Evolutionary conservation across 257 asterid species (phyloP).

Genomic region (Plectranthus barbatus): DNA sequence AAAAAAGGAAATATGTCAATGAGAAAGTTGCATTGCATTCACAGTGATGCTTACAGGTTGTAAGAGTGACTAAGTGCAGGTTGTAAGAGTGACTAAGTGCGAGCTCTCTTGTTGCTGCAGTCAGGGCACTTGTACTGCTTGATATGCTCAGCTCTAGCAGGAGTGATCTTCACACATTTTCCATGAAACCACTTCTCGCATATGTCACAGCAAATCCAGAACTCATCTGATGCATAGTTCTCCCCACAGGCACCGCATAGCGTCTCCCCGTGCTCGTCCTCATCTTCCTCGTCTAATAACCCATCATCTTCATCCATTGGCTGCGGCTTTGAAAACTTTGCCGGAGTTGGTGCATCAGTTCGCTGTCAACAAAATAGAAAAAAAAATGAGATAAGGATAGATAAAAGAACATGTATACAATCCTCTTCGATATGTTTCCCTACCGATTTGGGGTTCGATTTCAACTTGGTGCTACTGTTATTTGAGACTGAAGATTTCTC

Average conservation of each 20-base stretch:
- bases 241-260: constrained; percentile 63
- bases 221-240: constrained; percentile 53
- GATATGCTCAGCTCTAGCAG: constrained; percentile 66
- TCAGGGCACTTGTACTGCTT: constrained; percentile 82
- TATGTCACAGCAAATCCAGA: constrained; percentile 81
- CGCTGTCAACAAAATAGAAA: constrained; percentile 23
- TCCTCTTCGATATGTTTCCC: background rate
- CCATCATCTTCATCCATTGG: constrained; percentile 47
- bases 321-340: constrained; percentile 25
- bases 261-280: constrained; percentile 62
- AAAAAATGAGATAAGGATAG: background rate
- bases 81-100: constrained; percentile 23
- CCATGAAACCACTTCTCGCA: constrained; percentile 93
- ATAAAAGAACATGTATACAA: background rate
- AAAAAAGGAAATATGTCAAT: constrained; percentile 13
- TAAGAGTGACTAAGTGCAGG: constrained; percentile 15
- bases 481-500: constrained; percentile 54
- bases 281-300: constrained; percentile 45
- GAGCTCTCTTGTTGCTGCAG: constrained; percentile 66
- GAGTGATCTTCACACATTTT: constrained; percentile 78
- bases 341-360: constrained; percentile 26
- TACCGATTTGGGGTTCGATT: constrained; percentile 52
- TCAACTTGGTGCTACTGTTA: constrained; percentile 44
- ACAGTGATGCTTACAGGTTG: constrained; percentile 19
- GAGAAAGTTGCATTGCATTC: constrained; percentile 16